These are phyloP conservation scores for Bipolaris victoriae DNA, from an alignment of 2,329 filamentous ascomycete genomes.

Conservation along the genomic window DNA sequence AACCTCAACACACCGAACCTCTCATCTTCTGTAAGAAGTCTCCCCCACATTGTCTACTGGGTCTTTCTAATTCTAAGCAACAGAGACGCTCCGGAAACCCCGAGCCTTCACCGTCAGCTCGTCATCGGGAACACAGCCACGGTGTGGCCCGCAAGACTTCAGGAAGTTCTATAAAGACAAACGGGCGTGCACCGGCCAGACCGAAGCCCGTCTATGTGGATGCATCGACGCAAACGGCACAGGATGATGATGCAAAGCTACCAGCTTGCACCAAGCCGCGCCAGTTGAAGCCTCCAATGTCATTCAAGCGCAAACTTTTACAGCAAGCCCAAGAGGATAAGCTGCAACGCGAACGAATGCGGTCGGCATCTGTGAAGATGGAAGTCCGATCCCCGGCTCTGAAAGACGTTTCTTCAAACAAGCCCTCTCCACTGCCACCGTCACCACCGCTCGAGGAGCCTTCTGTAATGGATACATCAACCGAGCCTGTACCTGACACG, in stretches of 20 bases:
- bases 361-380: conserved; percentile 45
- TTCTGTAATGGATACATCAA: conserved; percentile 36
- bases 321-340: conserved; percentile 48
- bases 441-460: conserved; percentile 34
- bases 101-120: conserved; percentile 46
- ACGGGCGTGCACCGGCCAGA: conserved; percentile 34
- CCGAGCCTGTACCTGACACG: conserved; percentile 25
- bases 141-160: conserved; percentile 46
- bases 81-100: conserved; percentile 48
- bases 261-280: conserved; percentile 23
- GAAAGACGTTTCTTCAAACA: conserved; percentile 41
- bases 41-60: conserved; percentile 17
- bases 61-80: conserved; percentile 26
- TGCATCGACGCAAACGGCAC: conserved; percentile 44
- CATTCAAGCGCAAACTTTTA: conserved; percentile 48
- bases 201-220: conserved; percentile 44
- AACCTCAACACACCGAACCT: conserved; percentile 58
- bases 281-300: conserved; percentile 40
- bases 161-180: conserved; percentile 50
- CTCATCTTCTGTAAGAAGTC: conserved; percentile 49
- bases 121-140: conserved; percentile 44
- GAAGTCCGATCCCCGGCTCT: conserved; percentile 43
- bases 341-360: conserved; percentile 44
- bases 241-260: conserved; percentile 17
- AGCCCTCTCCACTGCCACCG: conserved; percentile 39